Conservation (phyloP, 1,284 basidiomycete genomes). For the Xerocomus amazonicus region DNA sequence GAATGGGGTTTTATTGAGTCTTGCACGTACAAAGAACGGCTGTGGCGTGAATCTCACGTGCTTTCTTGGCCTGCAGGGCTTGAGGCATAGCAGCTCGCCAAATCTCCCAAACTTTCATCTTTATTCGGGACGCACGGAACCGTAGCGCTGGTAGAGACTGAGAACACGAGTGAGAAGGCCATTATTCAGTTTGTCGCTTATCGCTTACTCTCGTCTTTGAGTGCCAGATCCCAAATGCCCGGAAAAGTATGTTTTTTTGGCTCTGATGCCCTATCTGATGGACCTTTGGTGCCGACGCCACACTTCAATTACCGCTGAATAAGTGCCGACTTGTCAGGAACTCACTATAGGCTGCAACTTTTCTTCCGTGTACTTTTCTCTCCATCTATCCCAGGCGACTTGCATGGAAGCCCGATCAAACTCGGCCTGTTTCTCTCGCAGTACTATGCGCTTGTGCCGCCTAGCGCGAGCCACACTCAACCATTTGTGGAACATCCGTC, state of each 20-base stretch:
- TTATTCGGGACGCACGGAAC: slow-evolving; percentile 60
- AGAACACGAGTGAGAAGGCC: slow-evolving; percentile 16
- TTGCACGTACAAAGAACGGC: slow-evolving; percentile 54
- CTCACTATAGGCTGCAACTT: slow-evolving; percentile 62
- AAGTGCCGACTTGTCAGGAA: slow-evolving; percentile 5
- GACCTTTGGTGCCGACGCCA: slow-evolving; percentile 44
- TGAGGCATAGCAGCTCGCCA: slow-evolving; percentile 71
- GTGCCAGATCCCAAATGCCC: slow-evolving; percentile 69
- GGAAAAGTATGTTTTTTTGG: slow-evolving; percentile 57
- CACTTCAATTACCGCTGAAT: slow-evolving; percentile 3
- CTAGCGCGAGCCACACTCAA: slow-evolving; percentile 52
- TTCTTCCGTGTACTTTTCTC: slow-evolving; percentile 61
- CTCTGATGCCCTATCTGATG: slow-evolving; percentile 53
- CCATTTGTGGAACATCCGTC: slow-evolving; percentile 70
- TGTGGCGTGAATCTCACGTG: slow-evolving; percentile 56
- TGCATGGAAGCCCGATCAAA: slow-evolving; percentile 49
- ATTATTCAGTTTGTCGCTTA: not conserved
- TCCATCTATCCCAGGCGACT: slow-evolving; percentile 72
- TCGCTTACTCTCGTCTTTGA: slow-evolving; percentile 61
- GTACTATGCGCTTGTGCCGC: slow-evolving; percentile 51
- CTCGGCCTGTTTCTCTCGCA: slow-evolving; percentile 62
- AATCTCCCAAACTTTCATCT: slow-evolving; percentile 55
- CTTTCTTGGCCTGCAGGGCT: slow-evolving; percentile 59
- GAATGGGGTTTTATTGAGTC: slow-evolving; percentile 3
- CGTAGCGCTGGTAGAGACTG: slow-evolving; percentile 73